Conservation (phyloP, 371 early-diverging fungal species). For the Parasitella parasitica region DNA sequence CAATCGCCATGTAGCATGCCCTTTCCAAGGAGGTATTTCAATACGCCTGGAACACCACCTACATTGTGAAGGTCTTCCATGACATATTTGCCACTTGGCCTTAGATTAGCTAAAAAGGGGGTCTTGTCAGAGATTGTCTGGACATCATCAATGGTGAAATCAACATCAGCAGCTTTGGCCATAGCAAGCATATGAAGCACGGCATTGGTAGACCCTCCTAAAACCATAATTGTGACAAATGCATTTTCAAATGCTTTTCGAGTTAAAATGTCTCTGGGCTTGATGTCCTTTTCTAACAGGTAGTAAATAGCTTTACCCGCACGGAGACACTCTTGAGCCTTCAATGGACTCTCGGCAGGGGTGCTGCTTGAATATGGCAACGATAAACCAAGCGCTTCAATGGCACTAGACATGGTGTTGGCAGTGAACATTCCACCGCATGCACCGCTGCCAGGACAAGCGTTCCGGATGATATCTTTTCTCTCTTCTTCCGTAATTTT, state of each 20-base stretch:
- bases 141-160: slow-evolving; percentile 88
- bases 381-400: slow-evolving; percentile 94
- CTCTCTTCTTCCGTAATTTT: slow-evolving; percentile 86
- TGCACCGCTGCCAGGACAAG: slow-evolving; percentile 95
- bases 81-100: slow-evolving; percentile 89
- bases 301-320: slow-evolving; percentile 84
- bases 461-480: slow-evolving; percentile 76
- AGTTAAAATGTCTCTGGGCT: slow-evolving; percentile 95
- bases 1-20: slow-evolving; percentile 73
- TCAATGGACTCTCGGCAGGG: slow-evolving; percentile 83
- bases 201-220: slow-evolving; percentile 97
- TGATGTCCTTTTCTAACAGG: slow-evolving; percentile 86
- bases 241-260: slow-evolving; percentile 93
- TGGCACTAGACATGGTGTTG: slow-evolving; percentile 95
- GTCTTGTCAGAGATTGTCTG: slow-evolving; percentile 83
- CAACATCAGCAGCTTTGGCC: slow-evolving; percentile 79
- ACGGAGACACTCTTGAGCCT: slow-evolving; percentile 82
- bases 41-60: slow-evolving; percentile 84
- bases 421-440: slow-evolving; percentile 97
- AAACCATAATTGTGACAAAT: slow-evolving; percentile 84
- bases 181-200: slow-evolving; percentile 95
- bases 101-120: slow-evolving; percentile 95
- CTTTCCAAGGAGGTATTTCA: slow-evolving; percentile 79
- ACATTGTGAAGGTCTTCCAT: slow-evolving; percentile 83
- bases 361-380: slow-evolving; percentile 91